A percentile compares a stretch with the other conserved stretches of the same genome.
phyloP scores from a whole-genome alignment of 2,329 filamentous ascomycete species.

The Aspergillus amoenus region DNA sequence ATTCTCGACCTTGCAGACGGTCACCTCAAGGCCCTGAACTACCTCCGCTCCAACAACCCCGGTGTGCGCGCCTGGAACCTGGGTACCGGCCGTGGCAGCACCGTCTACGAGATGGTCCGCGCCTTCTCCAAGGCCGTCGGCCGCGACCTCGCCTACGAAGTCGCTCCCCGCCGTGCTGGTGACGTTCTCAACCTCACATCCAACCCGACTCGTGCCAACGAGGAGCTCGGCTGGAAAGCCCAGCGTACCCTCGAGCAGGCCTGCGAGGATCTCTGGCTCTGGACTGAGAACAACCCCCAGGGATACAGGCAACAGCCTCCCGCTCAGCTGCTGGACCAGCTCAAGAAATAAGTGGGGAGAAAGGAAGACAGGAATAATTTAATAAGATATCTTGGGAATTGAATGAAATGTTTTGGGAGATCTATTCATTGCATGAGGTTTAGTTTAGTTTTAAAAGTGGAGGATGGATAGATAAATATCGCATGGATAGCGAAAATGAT shows the following conservation, averaged over 20 bases:
- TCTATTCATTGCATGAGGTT: conserved; percentile 2
- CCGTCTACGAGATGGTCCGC: conserved; percentile 95
- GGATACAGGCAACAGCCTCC: conserved; percentile 94
- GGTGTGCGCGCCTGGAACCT: conserved; percentile 96
- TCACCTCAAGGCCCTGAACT: conserved; percentile 68
- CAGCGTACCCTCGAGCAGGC: conserved; percentile 87
- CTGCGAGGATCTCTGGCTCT: conserved; percentile 91
- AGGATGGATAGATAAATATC: not conserved
- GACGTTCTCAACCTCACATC: conserved; percentile 95
- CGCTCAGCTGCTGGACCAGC: conserved; percentile 67
- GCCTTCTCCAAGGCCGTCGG: conserved; percentile 88
- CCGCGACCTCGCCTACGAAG: conserved; percentile 80
- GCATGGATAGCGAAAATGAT: conserved; percentile 4
- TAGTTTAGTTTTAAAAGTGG: conserved; percentile 1
- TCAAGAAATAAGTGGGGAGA: conserved; percentile 34
- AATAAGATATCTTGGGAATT: conserved; percentile 1
- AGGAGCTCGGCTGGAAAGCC: conserved; percentile 90
- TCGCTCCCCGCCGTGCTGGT: conserved; percentile 76
- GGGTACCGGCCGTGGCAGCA: conserved; percentile 90
- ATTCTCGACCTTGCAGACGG: conserved; percentile 53
- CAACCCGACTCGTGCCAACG: conserved; percentile 81
- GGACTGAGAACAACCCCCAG: conserved; percentile 95
- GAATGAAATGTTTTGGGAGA: not conserved
- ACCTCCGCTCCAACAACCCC: conserved; percentile 58
- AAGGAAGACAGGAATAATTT: not conserved